Percentiles rank a stretch among this genome's conserved stretches.
Conservation (phyloP, 345 rosid species). For the Physaria fendleri region DNA sequence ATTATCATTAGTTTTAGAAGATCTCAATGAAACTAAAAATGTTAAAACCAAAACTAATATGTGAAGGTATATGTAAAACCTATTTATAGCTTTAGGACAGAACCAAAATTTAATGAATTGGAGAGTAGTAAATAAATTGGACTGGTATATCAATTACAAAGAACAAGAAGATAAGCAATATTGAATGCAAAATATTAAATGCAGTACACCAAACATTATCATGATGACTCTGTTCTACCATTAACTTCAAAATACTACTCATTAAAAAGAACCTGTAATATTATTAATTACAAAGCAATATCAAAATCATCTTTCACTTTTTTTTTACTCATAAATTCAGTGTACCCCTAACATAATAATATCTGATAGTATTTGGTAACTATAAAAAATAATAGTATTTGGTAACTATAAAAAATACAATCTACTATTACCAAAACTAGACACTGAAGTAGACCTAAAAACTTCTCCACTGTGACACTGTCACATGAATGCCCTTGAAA, state of each 20-base stretch:
- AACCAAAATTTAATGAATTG: slow-evolving; percentile 29
- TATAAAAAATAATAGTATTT: too few species aligned
- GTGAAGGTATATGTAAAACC: not conserved
- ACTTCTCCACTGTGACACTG: too few species aligned
- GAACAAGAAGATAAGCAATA: not conserved
- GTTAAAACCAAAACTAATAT: not conserved
- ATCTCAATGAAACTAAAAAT: not conserved
- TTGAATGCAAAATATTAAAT: slow-evolving; percentile 32
- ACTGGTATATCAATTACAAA: slow-evolving; percentile 23
- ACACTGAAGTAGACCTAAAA: too few species aligned
- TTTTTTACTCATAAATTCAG: too few species aligned
- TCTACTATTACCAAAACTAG: too few species aligned
- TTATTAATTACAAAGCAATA: too few species aligned
- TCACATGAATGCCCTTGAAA: slow-evolving; percentile 19
- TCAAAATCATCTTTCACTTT: too few species aligned
- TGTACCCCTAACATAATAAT: too few species aligned
- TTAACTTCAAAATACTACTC: too few species aligned
- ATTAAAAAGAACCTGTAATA: too few species aligned
- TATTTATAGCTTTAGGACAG: slow-evolving; percentile 11
- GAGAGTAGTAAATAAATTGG: slow-evolving; percentile 24
- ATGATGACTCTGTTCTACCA: slow-evolving; percentile 26
- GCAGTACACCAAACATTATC: slow-evolving; percentile 32
- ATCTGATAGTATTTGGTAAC: too few species aligned
- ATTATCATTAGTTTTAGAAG: not conserved
- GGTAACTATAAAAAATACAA: too few species aligned